Conservation (phyloP, 2,329 filamentous ascomycete species). For the Elsinoe batatas region DNA sequence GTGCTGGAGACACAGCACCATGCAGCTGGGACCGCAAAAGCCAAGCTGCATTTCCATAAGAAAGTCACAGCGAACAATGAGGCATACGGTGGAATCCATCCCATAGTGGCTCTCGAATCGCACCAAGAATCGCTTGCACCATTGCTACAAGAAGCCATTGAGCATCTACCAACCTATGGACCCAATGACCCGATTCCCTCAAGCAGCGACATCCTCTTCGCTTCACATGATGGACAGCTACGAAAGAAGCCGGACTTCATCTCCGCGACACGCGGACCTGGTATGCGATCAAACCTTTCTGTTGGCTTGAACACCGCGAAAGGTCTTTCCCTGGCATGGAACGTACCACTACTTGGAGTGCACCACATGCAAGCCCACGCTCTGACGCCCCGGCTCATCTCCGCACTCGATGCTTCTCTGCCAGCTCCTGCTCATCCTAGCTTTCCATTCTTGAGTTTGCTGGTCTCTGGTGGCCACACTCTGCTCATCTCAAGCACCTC, state of each 20-base stretch:
- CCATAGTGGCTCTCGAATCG: conserved; percentile 61
- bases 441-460: conserved; percentile 80
- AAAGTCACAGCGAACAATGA: conserved; percentile 75
- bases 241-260: conserved; percentile 62
- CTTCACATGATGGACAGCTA: conserved; percentile 8
- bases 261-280: conserved; percentile 81
- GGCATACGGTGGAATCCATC: conserved; percentile 67
- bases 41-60: conserved; percentile 55
- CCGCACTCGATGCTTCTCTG: conserved; percentile 41
- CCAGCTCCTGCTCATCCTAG: conserved; percentile 32
- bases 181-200: conserved; percentile 4
- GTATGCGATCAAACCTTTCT: conserved; percentile 70
- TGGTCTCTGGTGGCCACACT: conserved; percentile 89
- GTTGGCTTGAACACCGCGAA: conserved; percentile 78
- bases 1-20: conserved; percentile 49
- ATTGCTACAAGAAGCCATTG: conserved; percentile 57
- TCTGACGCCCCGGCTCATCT: conserved; percentile 69
- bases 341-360: conserved; percentile 70
- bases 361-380: conserved; percentile 98
- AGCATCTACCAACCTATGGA: conserved; percentile 38
- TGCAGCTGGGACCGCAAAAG: not conserved
- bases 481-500: conserved; percentile 66
- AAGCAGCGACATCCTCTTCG: conserved; percentile 5
- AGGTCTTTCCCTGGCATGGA: conserved; percentile 74
- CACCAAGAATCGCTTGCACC: conserved; percentile 62